A percentile compares a stretch with the other conserved stretches of the same genome.
Conservation (phyloP, 2,329 filamentous ascomycete species). For the Colletotrichum eremochloae region DNA sequence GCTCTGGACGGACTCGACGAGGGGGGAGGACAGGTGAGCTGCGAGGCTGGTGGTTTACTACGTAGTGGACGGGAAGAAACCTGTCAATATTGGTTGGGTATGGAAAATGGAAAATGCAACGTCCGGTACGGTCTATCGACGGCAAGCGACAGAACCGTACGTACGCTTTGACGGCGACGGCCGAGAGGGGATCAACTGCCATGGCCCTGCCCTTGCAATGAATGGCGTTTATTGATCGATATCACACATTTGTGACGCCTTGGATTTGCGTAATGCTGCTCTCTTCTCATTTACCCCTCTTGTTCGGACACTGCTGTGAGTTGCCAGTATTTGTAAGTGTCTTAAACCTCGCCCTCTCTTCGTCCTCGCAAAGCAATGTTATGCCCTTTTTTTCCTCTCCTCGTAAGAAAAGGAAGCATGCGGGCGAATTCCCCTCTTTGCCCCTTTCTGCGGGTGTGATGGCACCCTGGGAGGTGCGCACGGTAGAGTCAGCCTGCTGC, state of each 20-base stretch:
- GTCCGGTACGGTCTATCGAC: neutral
- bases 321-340: neutral
- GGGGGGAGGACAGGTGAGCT: neutral
- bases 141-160: conserved; percentile 2
- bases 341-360: conserved; percentile 15
- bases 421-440: neutral
- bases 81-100: conserved; percentile 14
- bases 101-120: conserved; percentile 17
- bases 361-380: neutral
- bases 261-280: neutral
- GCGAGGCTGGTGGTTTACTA: neutral
- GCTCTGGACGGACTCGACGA: conserved; percentile 5
- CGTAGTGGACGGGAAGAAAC: neutral
- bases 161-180: conserved; percentile 19
- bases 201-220: neutral
- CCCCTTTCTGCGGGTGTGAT: conserved; percentile 27
- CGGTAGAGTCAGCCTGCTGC: conserved; percentile 36
- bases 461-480: conserved; percentile 11
- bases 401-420: neutral
- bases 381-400: neutral
- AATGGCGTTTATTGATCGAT: neutral
- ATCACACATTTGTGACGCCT: neutral
- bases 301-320: neutral
- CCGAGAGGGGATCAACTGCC: neutral
- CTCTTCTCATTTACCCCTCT: neutral